phyloP scores from a whole-genome alignment of 345 rosid genomes.

The Melaleuca alternifolia region DNA sequence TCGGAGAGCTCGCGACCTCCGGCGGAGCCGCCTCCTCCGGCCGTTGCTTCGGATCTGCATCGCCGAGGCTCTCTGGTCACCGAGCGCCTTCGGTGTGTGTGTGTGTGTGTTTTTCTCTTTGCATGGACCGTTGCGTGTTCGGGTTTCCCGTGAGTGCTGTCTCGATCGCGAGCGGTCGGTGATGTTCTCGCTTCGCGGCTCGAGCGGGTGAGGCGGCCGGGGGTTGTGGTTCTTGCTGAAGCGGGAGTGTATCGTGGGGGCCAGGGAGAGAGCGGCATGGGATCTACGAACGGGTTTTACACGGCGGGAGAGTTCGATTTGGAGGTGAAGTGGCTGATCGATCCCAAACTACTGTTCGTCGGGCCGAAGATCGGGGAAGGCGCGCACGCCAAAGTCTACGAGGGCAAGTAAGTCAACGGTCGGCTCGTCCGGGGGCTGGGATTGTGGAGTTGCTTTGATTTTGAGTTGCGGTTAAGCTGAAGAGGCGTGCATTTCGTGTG shows the following conservation, averaged over 20 bases:
- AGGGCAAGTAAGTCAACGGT: slow-evolving; percentile 76
- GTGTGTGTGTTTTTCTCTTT: neutral
- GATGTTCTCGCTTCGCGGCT: neutral
- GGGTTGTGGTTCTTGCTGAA: neutral
- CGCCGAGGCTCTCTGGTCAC: neutral
- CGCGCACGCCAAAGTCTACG: slow-evolving; percentile 97
- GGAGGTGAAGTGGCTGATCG: slow-evolving; percentile 85
- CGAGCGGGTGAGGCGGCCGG: neutral
- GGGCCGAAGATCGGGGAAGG: slow-evolving; percentile 99
- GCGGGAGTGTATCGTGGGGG: neutral
- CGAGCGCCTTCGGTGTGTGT: neutral
- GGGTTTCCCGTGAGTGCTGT: neutral
- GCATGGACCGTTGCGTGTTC: neutral
- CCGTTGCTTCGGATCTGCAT: neutral
- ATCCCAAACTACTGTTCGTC: slow-evolving; percentile 83
- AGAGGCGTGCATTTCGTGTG: neutral
- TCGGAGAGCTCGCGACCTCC: neutral
- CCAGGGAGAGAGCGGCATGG: slow-evolving; percentile 30
- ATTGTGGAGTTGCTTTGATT: neutral
- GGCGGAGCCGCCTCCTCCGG: neutral
- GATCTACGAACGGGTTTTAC: slow-evolving; percentile 67
- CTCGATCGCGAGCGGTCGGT: neutral
- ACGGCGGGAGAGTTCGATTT: slow-evolving; percentile 43
- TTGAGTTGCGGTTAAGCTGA: neutral
- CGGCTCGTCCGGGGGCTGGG: neutral